Percentiles rank a stretch among this genome's conserved stretches.
phyloP scores from a whole-genome alignment of 1,139 yeast species.

The Taiozyma sp. region DNA sequence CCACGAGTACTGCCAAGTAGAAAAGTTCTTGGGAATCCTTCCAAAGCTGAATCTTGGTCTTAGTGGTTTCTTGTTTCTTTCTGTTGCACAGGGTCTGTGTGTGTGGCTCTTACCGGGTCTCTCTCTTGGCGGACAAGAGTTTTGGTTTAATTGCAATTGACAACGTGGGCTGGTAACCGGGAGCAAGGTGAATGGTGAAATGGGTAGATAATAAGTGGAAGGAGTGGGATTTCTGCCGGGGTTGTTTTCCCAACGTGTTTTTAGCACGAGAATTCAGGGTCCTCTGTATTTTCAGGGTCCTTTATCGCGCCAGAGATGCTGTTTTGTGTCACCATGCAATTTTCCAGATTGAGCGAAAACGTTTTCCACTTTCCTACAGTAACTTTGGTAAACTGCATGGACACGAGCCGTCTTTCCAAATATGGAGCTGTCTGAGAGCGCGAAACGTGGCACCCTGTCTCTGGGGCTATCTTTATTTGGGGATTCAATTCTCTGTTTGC shows the following conservation, averaged over 20 bases:
- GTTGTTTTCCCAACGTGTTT: neutral
- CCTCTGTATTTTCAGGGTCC: neutral
- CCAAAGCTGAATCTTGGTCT: too few species aligned
- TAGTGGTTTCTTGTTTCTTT: too few species aligned
- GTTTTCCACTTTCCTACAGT: too few species aligned
- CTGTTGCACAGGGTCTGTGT: neutral
- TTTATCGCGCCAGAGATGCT: neutral
- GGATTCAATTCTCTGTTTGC: too few species aligned
- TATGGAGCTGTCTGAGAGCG: too few species aligned
- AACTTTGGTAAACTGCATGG: neutral
- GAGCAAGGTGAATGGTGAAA: neutral
- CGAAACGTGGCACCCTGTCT: too few species aligned
- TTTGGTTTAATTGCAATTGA: neutral
- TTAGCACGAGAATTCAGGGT: neutral
- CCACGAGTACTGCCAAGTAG: neutral
- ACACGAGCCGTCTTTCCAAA: neutral
- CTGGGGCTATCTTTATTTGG: too few species aligned
- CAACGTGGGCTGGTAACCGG: neutral
- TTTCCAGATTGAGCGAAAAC: neutral
- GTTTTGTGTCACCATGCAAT: neutral
- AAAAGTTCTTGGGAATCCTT: too few species aligned
- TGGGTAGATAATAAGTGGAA: neutral
- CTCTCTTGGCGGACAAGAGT: neutral
- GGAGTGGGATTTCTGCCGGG: neutral
- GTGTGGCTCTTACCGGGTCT: neutral